Conservation (phyloP, 345 rosid species). For the Tarenaya hassleriana region DNA sequence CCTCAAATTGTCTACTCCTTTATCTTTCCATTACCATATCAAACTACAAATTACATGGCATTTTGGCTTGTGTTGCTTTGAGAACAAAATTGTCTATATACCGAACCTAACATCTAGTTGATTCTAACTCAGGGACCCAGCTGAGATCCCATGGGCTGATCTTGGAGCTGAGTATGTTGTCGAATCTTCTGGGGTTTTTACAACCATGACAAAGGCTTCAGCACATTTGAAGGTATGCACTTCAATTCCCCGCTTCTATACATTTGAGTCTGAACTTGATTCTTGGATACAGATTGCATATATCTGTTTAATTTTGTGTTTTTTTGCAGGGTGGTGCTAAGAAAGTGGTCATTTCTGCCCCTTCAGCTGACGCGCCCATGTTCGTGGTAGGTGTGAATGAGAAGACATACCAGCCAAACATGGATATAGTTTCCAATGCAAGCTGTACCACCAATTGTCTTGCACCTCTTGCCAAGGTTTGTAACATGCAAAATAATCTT, state of each 20-base stretch:
- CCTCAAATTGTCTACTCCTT: constrained; percentile 1
- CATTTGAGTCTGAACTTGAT: background rate
- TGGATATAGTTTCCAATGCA: constrained; percentile 97
- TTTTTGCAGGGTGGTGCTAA: constrained; percentile 81
- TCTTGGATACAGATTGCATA: background rate
- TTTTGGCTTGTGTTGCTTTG: constrained; percentile 14
- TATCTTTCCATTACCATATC: no score
- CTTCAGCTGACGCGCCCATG: constrained; percentile 99
- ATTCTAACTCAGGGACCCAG: constrained; percentile 60
- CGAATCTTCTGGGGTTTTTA: constrained; percentile 93
- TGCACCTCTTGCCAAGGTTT: constrained; percentile 99
- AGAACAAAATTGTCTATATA: constrained; percentile 4
- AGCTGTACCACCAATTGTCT: constrained; percentile 99
- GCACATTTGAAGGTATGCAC: constrained; percentile 66
- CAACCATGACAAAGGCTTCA: constrained; percentile 80
- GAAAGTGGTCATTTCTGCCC: constrained; percentile 96
- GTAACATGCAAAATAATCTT: constrained; percentile 11
- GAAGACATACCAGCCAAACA: constrained; percentile 67
- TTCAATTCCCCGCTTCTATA: background rate
- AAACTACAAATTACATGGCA: background rate
- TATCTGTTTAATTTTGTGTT: constrained; percentile 13
- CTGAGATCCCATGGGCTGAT: constrained; percentile 98
- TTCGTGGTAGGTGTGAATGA: constrained; percentile 98
- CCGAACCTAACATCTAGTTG: constrained; percentile 13
- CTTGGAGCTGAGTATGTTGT: constrained; percentile 82